Percentiles rank a stretch among this genome's conserved stretches.
These are phyloP conservation scores for Myrica gale DNA, from an alignment of 306 rosid genomes.

Conservation along the genomic window DNA sequence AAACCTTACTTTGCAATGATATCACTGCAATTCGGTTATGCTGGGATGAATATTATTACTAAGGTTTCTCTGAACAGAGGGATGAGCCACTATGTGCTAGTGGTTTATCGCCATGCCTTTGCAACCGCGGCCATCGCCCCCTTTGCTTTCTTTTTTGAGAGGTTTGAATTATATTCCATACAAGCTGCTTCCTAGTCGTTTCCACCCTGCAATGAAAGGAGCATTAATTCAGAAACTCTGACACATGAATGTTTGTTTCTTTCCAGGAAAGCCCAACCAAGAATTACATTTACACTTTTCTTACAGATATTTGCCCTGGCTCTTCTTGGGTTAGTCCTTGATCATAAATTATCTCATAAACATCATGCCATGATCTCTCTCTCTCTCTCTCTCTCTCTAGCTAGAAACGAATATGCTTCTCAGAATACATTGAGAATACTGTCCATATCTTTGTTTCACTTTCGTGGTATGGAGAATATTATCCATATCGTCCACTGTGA, in stretches of 20 bases:
- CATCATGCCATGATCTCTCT: background rate
- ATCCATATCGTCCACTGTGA: too few relatives aligned
- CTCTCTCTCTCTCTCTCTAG: background rate
- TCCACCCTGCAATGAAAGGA: background rate
- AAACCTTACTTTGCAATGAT: conserved; percentile 89
- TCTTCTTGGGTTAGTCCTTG: conserved; percentile 70
- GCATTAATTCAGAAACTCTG: background rate
- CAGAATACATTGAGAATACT: too few relatives aligned
- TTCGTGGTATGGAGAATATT: too few relatives aligned
- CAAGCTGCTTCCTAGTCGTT: too few relatives aligned
- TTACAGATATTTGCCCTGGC: conserved; percentile 70
- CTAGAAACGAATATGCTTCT: too few relatives aligned
- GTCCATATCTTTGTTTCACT: too few relatives aligned
- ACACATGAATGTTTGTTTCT: background rate
- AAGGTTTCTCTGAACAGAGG: conserved; percentile 80
- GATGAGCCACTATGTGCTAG: conserved; percentile 94
- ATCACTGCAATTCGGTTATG: conserved; percentile 74
- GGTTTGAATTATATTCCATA: conserved; percentile 34
- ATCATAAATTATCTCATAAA: background rate
- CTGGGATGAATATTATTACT: conserved; percentile 79
- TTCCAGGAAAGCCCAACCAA: conserved; percentile 78
- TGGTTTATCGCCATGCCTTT: conserved; percentile 83
- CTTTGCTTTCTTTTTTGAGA: conserved; percentile 70
- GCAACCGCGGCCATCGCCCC: conserved; percentile 75
- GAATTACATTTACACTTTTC: conserved; percentile 64